Evolutionary conservation across 495 filamentous ascomycete genomes (phyloP).

Genomic region (Baudoinia panamericana): DNA sequence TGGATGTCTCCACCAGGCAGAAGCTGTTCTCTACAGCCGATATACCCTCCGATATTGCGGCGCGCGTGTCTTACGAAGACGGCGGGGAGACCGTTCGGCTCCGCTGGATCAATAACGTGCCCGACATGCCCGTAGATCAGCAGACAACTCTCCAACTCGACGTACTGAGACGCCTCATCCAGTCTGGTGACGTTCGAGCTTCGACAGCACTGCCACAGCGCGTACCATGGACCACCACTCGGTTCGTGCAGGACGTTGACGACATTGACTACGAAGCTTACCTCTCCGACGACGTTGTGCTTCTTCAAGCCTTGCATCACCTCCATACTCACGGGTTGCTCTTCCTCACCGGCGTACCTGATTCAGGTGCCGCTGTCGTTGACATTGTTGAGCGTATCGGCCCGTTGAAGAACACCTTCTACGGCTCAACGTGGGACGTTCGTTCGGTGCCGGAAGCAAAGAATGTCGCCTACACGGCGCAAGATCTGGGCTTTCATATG

Average conservation of each 20-base stretch:
- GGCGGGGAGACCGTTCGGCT: conserved; percentile 39
- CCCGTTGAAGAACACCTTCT: conserved; percentile 66
- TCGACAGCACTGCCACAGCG: conserved; percentile 10
- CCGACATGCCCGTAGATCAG: conserved; percentile 36
- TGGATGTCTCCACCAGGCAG: conserved; percentile 68
- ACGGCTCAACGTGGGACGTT: conserved; percentile 84
- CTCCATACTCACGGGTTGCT: conserved; percentile 52
- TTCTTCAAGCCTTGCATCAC: conserved; percentile 40
- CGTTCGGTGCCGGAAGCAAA: conserved; percentile 59
- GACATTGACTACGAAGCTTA: conserved; percentile 58
- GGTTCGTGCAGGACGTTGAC: conserved; percentile 31
- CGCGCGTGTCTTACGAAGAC: too few relatives aligned
- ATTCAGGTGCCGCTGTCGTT: conserved; percentile 46
- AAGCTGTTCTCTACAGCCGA: conserved; percentile 66
- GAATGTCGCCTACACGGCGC: conserved; percentile 81
- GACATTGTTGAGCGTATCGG: conserved; percentile 60
- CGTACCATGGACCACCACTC: conserved; percentile 31
- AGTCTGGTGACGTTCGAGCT: conserved; percentile 1
- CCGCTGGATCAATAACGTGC: conserved; percentile 48
- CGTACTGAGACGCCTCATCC: background rate
- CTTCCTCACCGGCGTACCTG: conserved; percentile 58
- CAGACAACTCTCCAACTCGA: conserved; percentile 32
- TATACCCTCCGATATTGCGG: conserved; percentile 47
- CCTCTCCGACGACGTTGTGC: conserved; percentile 41
- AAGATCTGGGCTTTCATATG: conserved; percentile 75